Percentiles rank a stretch among this genome's conserved stretches.
Evolutionary conservation across 2,329 filamentous ascomycete species (phyloP).

Genomic region (Epicoccum sorghinum): DNA sequence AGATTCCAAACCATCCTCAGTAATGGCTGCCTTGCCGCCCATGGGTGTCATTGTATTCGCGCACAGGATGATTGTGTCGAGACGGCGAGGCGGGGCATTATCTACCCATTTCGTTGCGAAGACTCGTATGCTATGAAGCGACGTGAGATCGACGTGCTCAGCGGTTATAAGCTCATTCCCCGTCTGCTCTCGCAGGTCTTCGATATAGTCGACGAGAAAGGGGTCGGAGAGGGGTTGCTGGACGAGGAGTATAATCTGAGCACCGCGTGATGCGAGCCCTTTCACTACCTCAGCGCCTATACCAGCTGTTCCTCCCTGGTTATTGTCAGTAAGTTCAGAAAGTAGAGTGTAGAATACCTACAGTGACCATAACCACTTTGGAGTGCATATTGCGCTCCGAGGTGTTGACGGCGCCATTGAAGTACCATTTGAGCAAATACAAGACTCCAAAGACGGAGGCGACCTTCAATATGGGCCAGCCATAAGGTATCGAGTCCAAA

Average conservation of each 20-base stretch:
- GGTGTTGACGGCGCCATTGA: slow-evolving; percentile 73
- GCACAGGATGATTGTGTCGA: slow-evolving; percentile 91
- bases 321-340: slow-evolving; percentile 21
- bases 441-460: slow-evolving; percentile 59
- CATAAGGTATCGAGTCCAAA: slow-evolving; percentile 59
- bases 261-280: slow-evolving; percentile 79
- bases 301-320: slow-evolving; percentile 84
- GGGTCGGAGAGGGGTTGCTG: slow-evolving; percentile 80
- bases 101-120: slow-evolving; percentile 99
- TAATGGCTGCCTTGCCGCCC: slow-evolving; percentile 65
- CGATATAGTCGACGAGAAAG: slow-evolving; percentile 90
- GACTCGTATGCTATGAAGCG: slow-evolving; percentile 84
- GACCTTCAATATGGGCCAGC: slow-evolving; percentile 60
- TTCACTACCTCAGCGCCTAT: slow-evolving; percentile 80
- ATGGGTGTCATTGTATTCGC: slow-evolving; percentile 77
- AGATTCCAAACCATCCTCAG: slow-evolving; percentile 80
- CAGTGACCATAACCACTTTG: slow-evolving; percentile 91
- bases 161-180: slow-evolving; percentile 90
- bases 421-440: slow-evolving; percentile 73
- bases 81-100: slow-evolving; percentile 82
- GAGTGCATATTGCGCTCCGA: slow-evolving; percentile 88
- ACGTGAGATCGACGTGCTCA: slow-evolving; percentile 89
- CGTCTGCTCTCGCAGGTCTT: slow-evolving; percentile 78
- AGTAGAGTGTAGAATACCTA: slow-evolving; percentile 43
- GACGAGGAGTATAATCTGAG: slow-evolving; percentile 89